Evolutionary conservation across 2,329 filamentous ascomycete genomes (phyloP).

Genomic region (Stromatinia cepivora): DNA sequence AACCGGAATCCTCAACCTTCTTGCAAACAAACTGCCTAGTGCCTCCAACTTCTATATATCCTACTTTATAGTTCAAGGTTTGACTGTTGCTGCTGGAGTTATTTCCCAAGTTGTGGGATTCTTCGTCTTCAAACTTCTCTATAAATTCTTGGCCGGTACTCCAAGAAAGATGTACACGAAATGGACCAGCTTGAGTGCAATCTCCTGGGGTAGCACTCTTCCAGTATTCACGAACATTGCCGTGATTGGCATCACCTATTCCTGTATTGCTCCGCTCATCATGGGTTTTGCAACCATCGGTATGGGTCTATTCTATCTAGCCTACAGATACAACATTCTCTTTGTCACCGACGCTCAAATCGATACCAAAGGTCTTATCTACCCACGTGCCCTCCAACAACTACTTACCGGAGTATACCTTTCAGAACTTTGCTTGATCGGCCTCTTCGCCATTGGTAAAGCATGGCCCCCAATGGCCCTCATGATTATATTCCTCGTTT

Average conservation of each 20-base stretch:
- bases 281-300: constrained; percentile 79
- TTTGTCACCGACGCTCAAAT: constrained; percentile 81
- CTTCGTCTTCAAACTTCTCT: constrained; percentile 70
- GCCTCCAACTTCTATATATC: constrained; percentile 94
- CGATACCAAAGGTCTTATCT: constrained; percentile 85
- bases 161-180: constrained; percentile 78
- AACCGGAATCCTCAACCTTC: constrained; percentile 57
- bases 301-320: constrained; percentile 78
- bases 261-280: constrained; percentile 82
- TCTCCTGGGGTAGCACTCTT: constrained; percentile 82
- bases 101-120: constrained; percentile 75
- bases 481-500: constrained; percentile 74
- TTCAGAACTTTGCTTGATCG: constrained; percentile 78
- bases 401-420: constrained; percentile 83
- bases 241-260: constrained; percentile 80
- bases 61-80: constrained; percentile 90
- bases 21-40: constrained; percentile 74
- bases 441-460: constrained; percentile 72
- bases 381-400: constrained; percentile 84
- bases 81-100: constrained; percentile 73
- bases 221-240: constrained; percentile 80
- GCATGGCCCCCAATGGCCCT: constrained; percentile 69
- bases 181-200: constrained; percentile 70
- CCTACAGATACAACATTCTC: constrained; percentile 87
- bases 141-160: constrained; percentile 72